Percentiles rank a stretch among this genome's conserved stretches.
Evolutionary conservation across 2,329 filamentous ascomycete genomes (phyloP).

Genomic region (Diaporthe longicolla): DNA sequence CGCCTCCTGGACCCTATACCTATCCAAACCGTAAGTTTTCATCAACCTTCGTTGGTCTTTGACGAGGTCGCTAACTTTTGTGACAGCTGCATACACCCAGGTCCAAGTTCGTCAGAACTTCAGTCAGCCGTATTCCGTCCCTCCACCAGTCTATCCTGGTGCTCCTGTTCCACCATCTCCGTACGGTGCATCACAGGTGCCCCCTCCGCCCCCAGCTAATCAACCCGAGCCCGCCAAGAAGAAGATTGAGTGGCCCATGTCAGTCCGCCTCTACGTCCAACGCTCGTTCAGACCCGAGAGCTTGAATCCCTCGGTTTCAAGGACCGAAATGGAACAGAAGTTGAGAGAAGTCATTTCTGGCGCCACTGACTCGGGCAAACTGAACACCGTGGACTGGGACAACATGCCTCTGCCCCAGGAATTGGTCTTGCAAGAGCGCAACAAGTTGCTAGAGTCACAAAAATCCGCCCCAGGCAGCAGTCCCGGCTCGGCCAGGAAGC

Average conservation of each 20-base stretch:
- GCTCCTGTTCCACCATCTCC: slow-evolving; percentile 43
- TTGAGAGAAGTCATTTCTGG: slow-evolving; percentile 88
- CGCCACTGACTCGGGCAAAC: slow-evolving; percentile 80
- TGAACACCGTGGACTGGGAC: slow-evolving; percentile 86
- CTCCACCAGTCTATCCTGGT: slow-evolving; percentile 48
- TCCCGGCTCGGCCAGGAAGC: slow-evolving; percentile 71
- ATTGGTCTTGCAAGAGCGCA: slow-evolving; percentile 80
- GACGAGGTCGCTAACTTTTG: slow-evolving; percentile 5
- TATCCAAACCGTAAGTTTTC: slow-evolving; percentile 56
- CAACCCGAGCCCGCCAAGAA: slow-evolving; percentile 56
- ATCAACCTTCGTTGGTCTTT: neutral
- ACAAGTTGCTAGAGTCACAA: slow-evolving; percentile 43
- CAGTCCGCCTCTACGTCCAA: slow-evolving; percentile 90
- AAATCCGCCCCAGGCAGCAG: slow-evolving; percentile 39
- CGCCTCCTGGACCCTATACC: slow-evolving; percentile 49
- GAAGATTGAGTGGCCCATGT: slow-evolving; percentile 83
- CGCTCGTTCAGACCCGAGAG: slow-evolving; percentile 86
- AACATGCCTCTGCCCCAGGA: slow-evolving; percentile 87
- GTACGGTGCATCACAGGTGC: slow-evolving; percentile 47
- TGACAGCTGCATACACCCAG: slow-evolving; percentile 70
- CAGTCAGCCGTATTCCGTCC: slow-evolving; percentile 58
- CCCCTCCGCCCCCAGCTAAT: slow-evolving; percentile 48
- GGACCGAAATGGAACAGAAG: slow-evolving; percentile 83
- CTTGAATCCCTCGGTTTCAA: slow-evolving; percentile 72
- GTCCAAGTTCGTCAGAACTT: slow-evolving; percentile 75